Base-by-base conservation (phyloP, 192 early-diverging fungal genomes). In the Coemansia sp. region DNA sequence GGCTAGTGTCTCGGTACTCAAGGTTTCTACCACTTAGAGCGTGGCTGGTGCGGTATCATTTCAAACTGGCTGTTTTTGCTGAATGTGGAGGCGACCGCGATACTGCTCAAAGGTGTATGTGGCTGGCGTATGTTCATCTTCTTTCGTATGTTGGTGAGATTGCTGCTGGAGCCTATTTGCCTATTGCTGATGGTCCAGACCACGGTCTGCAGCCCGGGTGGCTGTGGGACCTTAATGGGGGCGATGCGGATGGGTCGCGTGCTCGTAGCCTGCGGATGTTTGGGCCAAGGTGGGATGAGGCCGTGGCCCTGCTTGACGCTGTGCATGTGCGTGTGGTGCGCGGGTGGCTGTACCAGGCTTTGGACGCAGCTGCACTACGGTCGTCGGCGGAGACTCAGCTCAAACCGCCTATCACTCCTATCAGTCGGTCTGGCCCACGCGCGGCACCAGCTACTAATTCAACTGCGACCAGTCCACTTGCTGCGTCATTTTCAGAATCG, bases 21-120 rank as follows among this genome's bases (percentile, higher is more conserved):
- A 45, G 74, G 38, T 64, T 64, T 16, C 34, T 76, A 50, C 74
- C 79, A 3, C n/a, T 82, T 68, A 71, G 79, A 2, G 74, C 53
- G 4, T 82, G 74, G 79, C 71, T 76, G n/a, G 71, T 29, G 32
- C 62, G 79, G 47, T 82, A 82, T 40, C 71, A 82, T 20, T 76
- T 70, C 58, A 82, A 82, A 58, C 20, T 76, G 58, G 63, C 65
- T 13, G 43, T 72, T 22, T 67, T 68, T 41, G 74, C 79, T 9
- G 79, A 82, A 64, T 72, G 74, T 22, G 44, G 52, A 1, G 74
- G 74, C 29, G 79, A 76, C 58, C 67, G 70, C 41, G 79, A 70
- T 27, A 73, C 69, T 15, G 79, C 79, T 13, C 74, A 73, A 44
- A 66, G 74, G 15, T 73, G 74, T 43, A 45, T 70, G 59, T 82